A percentile compares a stretch with the other conserved stretches of the same genome.
Evolutionary conservation across 495 filamentous ascomycete species (phyloP).

Genomic region (Mycothermus thermophilus): DNA sequence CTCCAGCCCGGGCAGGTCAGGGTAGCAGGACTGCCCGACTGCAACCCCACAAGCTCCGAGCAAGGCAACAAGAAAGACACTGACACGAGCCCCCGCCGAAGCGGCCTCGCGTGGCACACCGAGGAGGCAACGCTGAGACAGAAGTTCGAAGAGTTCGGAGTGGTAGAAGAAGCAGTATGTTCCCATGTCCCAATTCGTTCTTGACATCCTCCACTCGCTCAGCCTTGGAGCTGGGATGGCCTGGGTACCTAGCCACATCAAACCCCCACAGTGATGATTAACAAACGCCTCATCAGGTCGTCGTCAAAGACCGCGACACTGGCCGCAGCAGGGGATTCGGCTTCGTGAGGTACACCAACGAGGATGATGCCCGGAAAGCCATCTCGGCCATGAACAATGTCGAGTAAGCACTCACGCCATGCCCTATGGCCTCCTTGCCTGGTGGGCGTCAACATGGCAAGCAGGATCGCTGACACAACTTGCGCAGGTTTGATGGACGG

Average conservation of each 20-base stretch:
- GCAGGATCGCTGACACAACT: no score
- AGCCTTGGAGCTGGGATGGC: no score
- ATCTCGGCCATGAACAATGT: constrained; percentile 81
- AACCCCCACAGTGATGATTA: no score
- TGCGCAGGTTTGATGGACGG: constrained; percentile 79
- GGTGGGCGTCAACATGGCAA: no score
- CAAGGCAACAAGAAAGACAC: no score
- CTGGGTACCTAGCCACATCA: no score
- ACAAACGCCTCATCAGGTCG: constrained; percentile 46
- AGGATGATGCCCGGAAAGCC: constrained; percentile 71
- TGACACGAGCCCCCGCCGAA: constrained; percentile 20
- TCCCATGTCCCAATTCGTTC: no score
- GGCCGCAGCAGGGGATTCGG: constrained; percentile 93
- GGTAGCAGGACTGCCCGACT: no score
- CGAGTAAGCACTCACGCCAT: constrained; percentile 49
- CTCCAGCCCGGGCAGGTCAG: no score
- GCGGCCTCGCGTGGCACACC: constrained; percentile 96
- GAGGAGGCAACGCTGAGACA: constrained; percentile 66
- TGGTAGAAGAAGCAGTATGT: constrained; percentile 86
- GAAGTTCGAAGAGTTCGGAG: constrained; percentile 83
- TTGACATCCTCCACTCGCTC: no score
- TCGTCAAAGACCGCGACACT: constrained; percentile 95
- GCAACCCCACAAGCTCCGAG: no score
- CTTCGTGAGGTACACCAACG: constrained; percentile 76
- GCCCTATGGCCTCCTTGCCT: not conserved